A percentile compares a stretch with the other conserved stretches of the same genome.
Evolutionary conservation across 2,329 filamentous ascomycete genomes (phyloP).

Genomic region (Aquanectria penicillioides): DNA sequence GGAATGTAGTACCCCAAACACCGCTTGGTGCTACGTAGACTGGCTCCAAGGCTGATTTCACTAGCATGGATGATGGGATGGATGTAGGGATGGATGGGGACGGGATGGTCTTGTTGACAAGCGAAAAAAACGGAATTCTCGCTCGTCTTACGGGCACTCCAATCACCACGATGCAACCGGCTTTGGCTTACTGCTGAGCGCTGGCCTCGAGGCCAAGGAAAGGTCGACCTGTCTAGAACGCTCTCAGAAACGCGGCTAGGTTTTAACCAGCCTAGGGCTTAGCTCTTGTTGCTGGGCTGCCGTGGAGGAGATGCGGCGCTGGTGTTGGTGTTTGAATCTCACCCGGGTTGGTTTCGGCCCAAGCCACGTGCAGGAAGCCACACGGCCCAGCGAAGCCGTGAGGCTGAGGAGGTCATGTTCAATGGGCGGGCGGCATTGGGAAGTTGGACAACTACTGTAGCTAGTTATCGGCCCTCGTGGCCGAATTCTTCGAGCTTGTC

Average conservation of each 20-base stretch:
- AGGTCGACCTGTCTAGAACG: conserved; percentile 24
- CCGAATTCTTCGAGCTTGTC: neutral
- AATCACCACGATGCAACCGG: too few species aligned
- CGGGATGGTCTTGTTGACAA: too few species aligned
- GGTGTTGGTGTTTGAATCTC: neutral
- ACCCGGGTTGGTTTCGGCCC: neutral
- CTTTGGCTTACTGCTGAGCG: conserved; percentile 21
- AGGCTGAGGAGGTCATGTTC: conserved; percentile 15
- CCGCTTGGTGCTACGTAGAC: too few species aligned
- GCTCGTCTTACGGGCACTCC: too few species aligned
- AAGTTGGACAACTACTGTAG: neutral
- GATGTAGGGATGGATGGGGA: too few species aligned
- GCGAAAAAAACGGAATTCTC: too few species aligned
- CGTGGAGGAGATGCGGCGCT: neutral
- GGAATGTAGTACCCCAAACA: neutral
- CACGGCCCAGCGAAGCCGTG: neutral
- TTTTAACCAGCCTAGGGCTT: conserved; percentile 23
- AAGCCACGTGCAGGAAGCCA: conserved; percentile 11
- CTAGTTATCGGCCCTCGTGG: neutral
- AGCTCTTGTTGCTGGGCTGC: conserved; percentile 19
- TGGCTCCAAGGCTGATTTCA: conserved; percentile 22
- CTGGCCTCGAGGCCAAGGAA: conserved; percentile 3
- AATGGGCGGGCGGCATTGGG: neutral
- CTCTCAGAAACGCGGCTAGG: conserved; percentile 5
- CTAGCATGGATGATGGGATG: too few species aligned